Percentiles rank a stretch among this genome's conserved stretches.
phyloP scores from a whole-genome alignment of 345 rosid species.

The Orychophragmus violaceus region DNA sequence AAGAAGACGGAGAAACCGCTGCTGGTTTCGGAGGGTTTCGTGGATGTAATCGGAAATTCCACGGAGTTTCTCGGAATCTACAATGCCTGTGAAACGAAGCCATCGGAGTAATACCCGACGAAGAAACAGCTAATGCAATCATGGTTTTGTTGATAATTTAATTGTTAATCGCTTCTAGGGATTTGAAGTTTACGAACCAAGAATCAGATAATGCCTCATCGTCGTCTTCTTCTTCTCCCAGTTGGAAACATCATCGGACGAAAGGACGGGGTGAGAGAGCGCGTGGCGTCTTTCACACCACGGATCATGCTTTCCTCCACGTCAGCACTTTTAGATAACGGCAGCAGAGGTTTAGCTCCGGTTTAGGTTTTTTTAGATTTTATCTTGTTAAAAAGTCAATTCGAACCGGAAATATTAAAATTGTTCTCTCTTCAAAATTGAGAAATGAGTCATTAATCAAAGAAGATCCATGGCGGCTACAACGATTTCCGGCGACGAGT shows the following conservation, averaged over 20 bases:
- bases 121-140: slow-evolving; percentile 21
- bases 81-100: slow-evolving; percentile 11
- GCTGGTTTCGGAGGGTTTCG: background rate
- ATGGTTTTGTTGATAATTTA: background rate
- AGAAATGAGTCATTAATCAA: background rate
- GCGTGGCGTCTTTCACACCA: slow-evolving; percentile 29
- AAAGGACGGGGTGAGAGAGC: slow-evolving; percentile 10
- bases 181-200: background rate
- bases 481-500: slow-evolving; percentile 12
- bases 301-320: slow-evolving; percentile 19
- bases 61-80: no score
- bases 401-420: background rate
- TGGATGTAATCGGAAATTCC: background rate
- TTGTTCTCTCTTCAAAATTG: background rate
- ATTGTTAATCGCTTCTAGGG: no score
- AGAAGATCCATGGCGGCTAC: slow-evolving; percentile 19
- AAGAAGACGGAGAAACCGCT: slow-evolving; percentile 22
- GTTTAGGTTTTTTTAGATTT: slow-evolving; percentile 12
- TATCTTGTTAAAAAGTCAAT: background rate
- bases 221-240: no score
- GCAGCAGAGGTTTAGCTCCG: background rate
- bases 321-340: slow-evolving; percentile 18
- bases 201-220: slow-evolving; percentile 6
- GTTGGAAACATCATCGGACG: no score
- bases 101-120: background rate